Base-by-base conservation (phyloP, 257 asterid genomes). In the Solanum raphanifolium region DNA sequence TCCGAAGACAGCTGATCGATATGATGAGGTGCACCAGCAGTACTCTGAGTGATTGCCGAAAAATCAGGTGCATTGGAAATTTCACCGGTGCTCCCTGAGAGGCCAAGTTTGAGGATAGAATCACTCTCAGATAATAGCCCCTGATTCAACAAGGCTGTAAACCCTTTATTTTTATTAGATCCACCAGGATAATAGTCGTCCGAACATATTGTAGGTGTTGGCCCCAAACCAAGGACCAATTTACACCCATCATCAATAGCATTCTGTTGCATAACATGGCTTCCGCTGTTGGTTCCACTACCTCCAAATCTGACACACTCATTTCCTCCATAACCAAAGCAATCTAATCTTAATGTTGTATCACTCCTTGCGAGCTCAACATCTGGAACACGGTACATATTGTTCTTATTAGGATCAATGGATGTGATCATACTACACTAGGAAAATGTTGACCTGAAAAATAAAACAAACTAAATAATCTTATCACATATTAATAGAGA, bases 141-240 rank as follows among this genome's bases (percentile, higher is more conserved):
- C 74, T 92, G 93, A 74, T 81, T 88, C 39, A 83, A 46, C 52
- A 85, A 21, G 13, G 92, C 81, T 25, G 89, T 69, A 9, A 75
- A 76, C 18, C 93, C 94, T 76, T 92, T 96, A 52, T 84, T 43
- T 88, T 91, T 93, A 72, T 58, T 87, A 90, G 87, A 86, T 75
- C 87, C 92, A n/a, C 89, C 90, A 86, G 88, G 88, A 73, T 87
- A 90, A 89, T 79, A 88, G 58, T 90, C 91, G 48, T 88, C 93
- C 5, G 94, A 92, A 88, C 93, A 94, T 36, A 94, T 75, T 90
- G 93, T 92, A 52, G 98, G 95, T 1, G 99, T 93, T 6, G 98
- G 99, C 76, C 98, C 99, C 88, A 95, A 87, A 85, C 99, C 99
- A 81, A 96, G 98, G 31, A 96, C 98, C 93, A 96, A 91, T 90